Percentiles rank a stretch among this genome's conserved stretches.
phyloP scores from a whole-genome alignment of 768 basidiomycete genomes.

The Candolleomyces eurysporus region DNA sequence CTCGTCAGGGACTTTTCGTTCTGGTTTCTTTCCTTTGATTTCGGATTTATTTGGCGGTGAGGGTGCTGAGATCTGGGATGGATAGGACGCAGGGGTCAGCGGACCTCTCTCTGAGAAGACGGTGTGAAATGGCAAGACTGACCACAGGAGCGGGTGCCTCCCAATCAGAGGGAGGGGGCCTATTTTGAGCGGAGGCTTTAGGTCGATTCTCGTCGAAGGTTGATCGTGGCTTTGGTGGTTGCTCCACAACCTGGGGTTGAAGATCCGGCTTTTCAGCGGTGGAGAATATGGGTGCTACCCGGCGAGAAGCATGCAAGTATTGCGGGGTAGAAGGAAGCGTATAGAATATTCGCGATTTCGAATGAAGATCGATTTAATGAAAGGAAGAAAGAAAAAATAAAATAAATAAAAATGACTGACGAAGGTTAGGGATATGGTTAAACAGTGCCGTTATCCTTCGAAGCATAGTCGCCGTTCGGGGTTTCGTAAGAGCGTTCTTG shows the following conservation, averaged over 20 bases:
- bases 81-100: not conserved
- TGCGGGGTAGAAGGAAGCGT: not conserved
- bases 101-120: not conserved
- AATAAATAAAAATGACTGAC: conserved; percentile 40
- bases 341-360: conserved; percentile 8
- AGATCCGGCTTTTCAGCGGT: conserved; percentile 46
- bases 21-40: conserved; percentile 45
- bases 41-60: conserved; percentile 43
- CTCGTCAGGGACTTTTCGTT: conserved; percentile 5
- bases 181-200: not conserved
- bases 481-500: conserved; percentile 67
- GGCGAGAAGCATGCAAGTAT: not conserved
- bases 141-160: not conserved
- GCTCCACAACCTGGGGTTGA: conserved; percentile 19
- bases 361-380: conserved; percentile 7
- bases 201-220: conserved; percentile 5
- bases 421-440: conserved; percentile 62
- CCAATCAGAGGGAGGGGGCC: not conserved
- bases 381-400: conserved; percentile 8
- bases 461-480: conserved; percentile 63
- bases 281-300: conserved; percentile 50
- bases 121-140: not conserved
- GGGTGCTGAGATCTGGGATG: not conserved
- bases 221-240: conserved; percentile 11
- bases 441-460: conserved; percentile 71